phyloP scores from a whole-genome alignment of 768 basidiomycete genomes.

The Trametopsis cervina region DNA sequence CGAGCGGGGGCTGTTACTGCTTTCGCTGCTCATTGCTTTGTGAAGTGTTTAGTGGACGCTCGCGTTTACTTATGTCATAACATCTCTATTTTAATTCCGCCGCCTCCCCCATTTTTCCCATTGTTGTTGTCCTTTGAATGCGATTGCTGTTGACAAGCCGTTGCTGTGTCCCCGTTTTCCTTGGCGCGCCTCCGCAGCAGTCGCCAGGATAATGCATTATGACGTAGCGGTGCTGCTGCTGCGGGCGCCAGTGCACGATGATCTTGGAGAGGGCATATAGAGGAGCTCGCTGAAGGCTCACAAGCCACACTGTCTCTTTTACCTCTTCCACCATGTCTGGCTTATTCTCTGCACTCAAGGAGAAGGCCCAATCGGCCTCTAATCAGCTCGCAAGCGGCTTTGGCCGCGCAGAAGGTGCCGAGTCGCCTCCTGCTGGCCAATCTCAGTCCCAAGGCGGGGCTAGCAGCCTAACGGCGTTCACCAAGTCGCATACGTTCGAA shows the following conservation, averaged over 20 bases:
- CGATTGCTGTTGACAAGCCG: too few species aligned
- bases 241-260: constrained; percentile 2
- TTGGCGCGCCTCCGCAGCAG: too few species aligned
- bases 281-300: background rate
- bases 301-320: constrained; percentile 2
- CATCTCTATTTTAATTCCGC: background rate
- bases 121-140: background rate
- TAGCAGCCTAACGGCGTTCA: constrained; percentile 13
- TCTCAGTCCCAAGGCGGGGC: constrained; percentile 3
- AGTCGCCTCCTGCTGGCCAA: constrained; percentile 29
- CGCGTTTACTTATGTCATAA: constrained; percentile 1
- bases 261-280: background rate
- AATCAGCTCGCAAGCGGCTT: constrained; percentile 20
- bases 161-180: too few species aligned
- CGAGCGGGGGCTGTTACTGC: too few species aligned
- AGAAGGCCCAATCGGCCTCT: constrained; percentile 71
- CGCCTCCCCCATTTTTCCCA: too few species aligned
- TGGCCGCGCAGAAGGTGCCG: background rate
- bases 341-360: constrained; percentile 62
- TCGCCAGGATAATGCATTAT: constrained; percentile 9
- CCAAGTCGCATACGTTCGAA: constrained; percentile 38
- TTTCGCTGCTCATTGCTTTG: background rate
- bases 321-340: constrained; percentile 34
- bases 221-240: constrained; percentile 18
- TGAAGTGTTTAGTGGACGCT: background rate